Conservation (phyloP, 768 basidiomycete species). For the Boletus reticuloceps region DNA sequence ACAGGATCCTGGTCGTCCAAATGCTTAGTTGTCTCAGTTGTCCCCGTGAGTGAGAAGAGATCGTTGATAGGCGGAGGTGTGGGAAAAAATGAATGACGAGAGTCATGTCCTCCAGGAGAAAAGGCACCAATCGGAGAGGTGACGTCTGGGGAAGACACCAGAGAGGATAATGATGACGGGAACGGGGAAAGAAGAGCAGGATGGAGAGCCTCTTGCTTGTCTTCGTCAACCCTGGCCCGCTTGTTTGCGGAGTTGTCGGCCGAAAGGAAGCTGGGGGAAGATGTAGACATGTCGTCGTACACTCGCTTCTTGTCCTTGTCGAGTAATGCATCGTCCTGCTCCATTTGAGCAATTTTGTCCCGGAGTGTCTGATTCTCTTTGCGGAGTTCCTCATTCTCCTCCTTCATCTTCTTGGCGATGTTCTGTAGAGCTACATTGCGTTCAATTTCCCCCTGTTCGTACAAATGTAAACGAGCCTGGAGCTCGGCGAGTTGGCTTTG, state of each 20-base stretch:
- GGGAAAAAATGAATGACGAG: constrained; percentile 30
- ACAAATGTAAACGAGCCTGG: constrained; percentile 79
- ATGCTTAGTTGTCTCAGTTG: constrained; percentile 26
- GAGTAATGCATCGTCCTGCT: constrained; percentile 32
- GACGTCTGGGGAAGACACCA: constrained; percentile 52
- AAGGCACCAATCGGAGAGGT: constrained; percentile 25
- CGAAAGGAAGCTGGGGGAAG: constrained; percentile 24
- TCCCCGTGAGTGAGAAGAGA: constrained; percentile 38
- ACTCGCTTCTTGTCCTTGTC: constrained; percentile 55
- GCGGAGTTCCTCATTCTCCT: constrained; percentile 77
- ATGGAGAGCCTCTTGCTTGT: constrained; percentile 19
- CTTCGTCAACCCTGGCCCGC: constrained; percentile 32
- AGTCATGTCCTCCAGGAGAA: constrained; percentile 30
- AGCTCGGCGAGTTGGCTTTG: constrained; percentile 86
- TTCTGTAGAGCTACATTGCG: constrained; percentile 82
- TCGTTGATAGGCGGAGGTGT: constrained; percentile 28
- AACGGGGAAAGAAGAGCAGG: constrained; percentile 23
- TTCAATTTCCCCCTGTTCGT: constrained; percentile 90
- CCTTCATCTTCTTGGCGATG: constrained; percentile 80
- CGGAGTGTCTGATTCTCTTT: constrained; percentile 64
- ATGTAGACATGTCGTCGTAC: constrained; percentile 48
- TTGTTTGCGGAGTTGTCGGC: constrained; percentile 35
- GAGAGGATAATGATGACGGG: constrained; percentile 42
- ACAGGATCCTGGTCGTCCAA: constrained; percentile 33
- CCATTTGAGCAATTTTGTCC: constrained; percentile 44